Conservation (phyloP, 2,329 filamentous ascomycete genomes). For the Paecilomyces sp. region DNA sequence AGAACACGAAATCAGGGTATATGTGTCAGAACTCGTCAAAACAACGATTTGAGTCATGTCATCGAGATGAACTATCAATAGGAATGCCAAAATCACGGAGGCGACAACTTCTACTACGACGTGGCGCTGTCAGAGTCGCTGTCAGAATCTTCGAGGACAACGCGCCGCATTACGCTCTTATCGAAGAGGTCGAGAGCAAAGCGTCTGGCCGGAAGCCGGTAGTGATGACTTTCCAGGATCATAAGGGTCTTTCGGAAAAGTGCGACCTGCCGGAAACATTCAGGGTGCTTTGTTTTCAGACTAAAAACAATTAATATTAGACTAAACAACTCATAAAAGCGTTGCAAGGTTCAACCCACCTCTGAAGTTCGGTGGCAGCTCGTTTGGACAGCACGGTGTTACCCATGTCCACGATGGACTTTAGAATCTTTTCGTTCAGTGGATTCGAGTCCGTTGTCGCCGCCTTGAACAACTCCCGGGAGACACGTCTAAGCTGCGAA, state of each 20-base stretch:
- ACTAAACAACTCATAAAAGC: not conserved
- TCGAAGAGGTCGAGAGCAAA: conserved; percentile 94
- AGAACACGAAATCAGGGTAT: not conserved
- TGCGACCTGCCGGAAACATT: conserved; percentile 65
- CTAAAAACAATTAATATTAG: conserved; percentile 39
- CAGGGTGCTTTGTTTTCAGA: conserved; percentile 66
- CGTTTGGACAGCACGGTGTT: conserved; percentile 91
- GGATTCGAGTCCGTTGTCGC: conserved; percentile 56
- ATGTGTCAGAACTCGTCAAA: not conserved
- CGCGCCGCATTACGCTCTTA: conserved; percentile 73
- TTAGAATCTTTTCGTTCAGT: conserved; percentile 66
- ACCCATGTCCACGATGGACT: conserved; percentile 78
- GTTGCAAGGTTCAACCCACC: conserved; percentile 30
- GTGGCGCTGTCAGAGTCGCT: conserved; percentile 24
- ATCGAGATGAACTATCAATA: not conserved
- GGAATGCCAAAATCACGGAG: not conserved
- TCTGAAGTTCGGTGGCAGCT: conserved; percentile 70
- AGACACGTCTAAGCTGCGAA: conserved; percentile 34
- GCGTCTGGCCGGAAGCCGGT: conserved; percentile 75
- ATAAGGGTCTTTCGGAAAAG: conserved; percentile 82
- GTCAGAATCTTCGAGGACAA: conserved; percentile 66
- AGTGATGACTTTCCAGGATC: conserved; percentile 82
- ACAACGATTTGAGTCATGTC: not conserved
- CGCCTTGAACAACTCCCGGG: conserved; percentile 44
- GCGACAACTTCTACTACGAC: conserved; percentile 7